Percentiles rank a stretch among this genome's conserved stretches.
phyloP scores from a whole-genome alignment of 2,329 filamentous ascomycete genomes.

The Onygenales sp. region DNA sequence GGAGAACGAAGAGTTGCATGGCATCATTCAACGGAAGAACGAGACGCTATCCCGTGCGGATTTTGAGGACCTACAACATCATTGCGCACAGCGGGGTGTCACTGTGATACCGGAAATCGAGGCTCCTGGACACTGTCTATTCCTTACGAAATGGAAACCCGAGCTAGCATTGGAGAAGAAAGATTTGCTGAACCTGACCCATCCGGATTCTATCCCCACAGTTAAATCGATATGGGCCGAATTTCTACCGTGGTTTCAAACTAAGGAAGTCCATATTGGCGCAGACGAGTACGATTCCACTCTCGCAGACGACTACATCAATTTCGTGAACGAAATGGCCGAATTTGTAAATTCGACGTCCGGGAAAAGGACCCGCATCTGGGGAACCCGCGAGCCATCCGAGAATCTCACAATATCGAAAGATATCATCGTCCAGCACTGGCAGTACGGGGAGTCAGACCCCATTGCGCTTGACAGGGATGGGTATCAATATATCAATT shows the following conservation, averaged over 20 bases:
- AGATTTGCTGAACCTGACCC: constrained; percentile 46
- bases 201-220: constrained; percentile 45
- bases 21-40: constrained; percentile 43
- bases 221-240: constrained; percentile 45
- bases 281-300: constrained; percentile 42
- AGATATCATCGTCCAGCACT: constrained; percentile 46
- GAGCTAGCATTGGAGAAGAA: constrained; percentile 42
- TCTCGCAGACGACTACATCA: constrained; percentile 37
- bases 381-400: constrained; percentile 46
- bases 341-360: constrained; percentile 33
- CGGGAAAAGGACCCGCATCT: constrained; percentile 43
- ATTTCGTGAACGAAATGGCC: constrained; percentile 43
- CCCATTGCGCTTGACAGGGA: constrained; percentile 37
- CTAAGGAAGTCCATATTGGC: constrained; percentile 43
- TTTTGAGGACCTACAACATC: constrained; percentile 44
- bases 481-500: constrained; percentile 45
- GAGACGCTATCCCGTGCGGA: constrained; percentile 46
- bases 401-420: constrained; percentile 30
- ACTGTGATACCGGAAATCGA: constrained; percentile 53
- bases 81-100: constrained; percentile 46
- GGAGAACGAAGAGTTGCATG: constrained; percentile 37
- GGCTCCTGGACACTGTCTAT: constrained; percentile 48
- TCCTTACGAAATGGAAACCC: constrained; percentile 51
- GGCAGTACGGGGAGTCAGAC: constrained; percentile 46
- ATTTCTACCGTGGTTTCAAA: constrained; percentile 43